Evolutionary conservation across 257 asterid species (phyloP).

Genomic region (Solanum gracilifrons): DNA sequence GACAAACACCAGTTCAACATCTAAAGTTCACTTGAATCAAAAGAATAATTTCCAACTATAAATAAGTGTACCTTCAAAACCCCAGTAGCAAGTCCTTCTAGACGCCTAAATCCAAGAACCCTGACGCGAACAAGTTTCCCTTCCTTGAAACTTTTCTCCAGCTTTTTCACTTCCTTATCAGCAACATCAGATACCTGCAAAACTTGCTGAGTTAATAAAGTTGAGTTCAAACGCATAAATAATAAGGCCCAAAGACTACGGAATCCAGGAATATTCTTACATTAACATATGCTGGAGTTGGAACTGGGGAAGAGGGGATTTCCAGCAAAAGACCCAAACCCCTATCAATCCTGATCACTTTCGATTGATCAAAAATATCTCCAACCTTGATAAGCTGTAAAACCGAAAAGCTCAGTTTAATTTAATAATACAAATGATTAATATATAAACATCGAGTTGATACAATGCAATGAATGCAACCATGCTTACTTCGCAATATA

Average conservation of each 20-base stretch:
- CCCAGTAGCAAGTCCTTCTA: slow-evolving; percentile 94
- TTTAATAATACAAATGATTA: background rate
- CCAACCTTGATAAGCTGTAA: slow-evolving; percentile 80
- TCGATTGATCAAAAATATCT: slow-evolving; percentile 71
- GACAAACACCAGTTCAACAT: background rate
- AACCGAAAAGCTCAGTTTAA: slow-evolving; percentile 1
- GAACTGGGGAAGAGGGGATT: slow-evolving; percentile 60
- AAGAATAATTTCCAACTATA: background rate
- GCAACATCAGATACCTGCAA: slow-evolving; percentile 61
- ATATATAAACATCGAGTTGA: background rate
- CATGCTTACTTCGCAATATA: background rate
- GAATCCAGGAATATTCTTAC: slow-evolving; percentile 30
- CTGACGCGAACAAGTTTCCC: slow-evolving; percentile 72
- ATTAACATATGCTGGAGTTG: slow-evolving; percentile 85
- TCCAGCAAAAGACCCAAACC: slow-evolving; percentile 74
- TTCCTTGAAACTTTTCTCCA: slow-evolving; percentile 76
- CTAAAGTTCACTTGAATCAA: background rate
- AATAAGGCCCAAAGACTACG: background rate
- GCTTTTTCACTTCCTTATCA: slow-evolving; percentile 65
- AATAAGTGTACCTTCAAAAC: slow-evolving; percentile 49
- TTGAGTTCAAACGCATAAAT: background rate
- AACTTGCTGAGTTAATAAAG: slow-evolving; percentile 1
- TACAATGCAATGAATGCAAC: background rate
- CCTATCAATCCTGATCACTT: slow-evolving; percentile 79
- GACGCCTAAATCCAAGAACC: slow-evolving; percentile 72